Base-by-base conservation (phyloP, 768 basidiomycete species). In the Asterophora lycoperdoides region DNA sequence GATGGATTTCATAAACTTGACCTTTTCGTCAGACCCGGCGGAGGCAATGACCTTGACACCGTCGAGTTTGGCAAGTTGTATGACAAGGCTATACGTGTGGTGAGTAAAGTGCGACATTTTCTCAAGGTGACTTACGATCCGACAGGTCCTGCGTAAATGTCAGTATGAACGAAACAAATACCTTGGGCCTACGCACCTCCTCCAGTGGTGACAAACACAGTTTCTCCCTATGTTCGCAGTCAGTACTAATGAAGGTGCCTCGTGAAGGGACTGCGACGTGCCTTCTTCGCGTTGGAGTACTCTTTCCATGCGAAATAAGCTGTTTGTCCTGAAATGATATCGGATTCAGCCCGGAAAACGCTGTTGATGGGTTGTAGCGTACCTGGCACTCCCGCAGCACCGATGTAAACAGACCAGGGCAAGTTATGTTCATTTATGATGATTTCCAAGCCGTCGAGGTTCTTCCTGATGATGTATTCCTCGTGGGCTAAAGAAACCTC, bases 1-100 rank as follows among this genome's bases (percentile, higher is more conserved):
- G 4, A 82, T 53, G 7, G 69, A 68, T 41, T 67, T 68, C 58
- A 83, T 56, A 51, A 72, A 83, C 8, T 64, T 63, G 4, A 85
- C 77, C 64, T 87, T 85, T 32, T 78, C 75, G 29, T 83, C 79
- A 0, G 75, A 73, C 2, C 86, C 83, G 0, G 80, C 79, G 0
- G 78, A 81, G 0, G 76, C 80, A 48, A 87, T 79, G 23, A 85
- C 83, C 54, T 78, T 80, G n/a, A 55, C 14, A 9, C 53, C 51
- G 41, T 29, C 17, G 11, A 17, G 30, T 3, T 10, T 18, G 13
- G 6, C 6, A 1, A 17, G 33, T 20, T 8, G 4, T 29, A 8
- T 6, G 19, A 29, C 1, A 20, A 7, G 4, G 26, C 8, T 7
- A 14, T 6, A 13, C 18, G 5, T 11, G 1, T n/a, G 9, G 9